These are phyloP conservation scores for Rhizopus arrhizus DNA, from an alignment of 371 early-diverging fungal species.

Conservation along the genomic window DNA sequence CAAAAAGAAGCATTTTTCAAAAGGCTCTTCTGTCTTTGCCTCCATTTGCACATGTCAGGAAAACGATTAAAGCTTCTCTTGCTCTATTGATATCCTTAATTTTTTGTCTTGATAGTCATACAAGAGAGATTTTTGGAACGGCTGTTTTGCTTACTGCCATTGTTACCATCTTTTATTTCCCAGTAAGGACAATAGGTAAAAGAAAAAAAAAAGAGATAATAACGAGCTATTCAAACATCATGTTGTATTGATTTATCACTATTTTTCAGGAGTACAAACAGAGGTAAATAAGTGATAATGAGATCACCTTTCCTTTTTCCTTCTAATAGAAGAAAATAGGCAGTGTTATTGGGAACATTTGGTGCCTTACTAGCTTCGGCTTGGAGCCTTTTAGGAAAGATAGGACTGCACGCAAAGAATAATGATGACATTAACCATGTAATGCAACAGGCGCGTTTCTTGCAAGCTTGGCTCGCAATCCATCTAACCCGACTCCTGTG, in stretches of 20 bases:
- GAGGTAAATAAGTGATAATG: conserved; percentile 10
- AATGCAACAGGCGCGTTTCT: conserved; percentile 29
- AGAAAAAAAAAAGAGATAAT: background rate
- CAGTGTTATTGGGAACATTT: conserved; percentile 32
- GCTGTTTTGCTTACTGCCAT: conserved; percentile 20
- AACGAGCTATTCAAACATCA: background rate
- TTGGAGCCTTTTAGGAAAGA: conserved; percentile 36
- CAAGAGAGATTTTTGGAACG: conserved; percentile 10
- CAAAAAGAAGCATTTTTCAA: background rate
- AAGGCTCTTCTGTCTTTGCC: conserved; percentile 21
- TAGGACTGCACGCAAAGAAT: background rate
- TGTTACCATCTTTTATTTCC: conserved; percentile 29
- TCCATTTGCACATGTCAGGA: conserved; percentile 31
- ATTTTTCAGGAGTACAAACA: conserved; percentile 19
- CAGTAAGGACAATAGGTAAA: conserved; percentile 30
- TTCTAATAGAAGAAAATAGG: conserved; percentile 17
- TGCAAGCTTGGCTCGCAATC: conserved; percentile 36
- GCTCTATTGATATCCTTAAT: conserved; percentile 35
- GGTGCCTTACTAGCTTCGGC: conserved; percentile 32
- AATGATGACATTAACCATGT: background rate
- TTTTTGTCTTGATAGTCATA: conserved; percentile 20
- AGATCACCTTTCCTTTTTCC: background rate
- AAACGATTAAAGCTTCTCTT: conserved; percentile 37
- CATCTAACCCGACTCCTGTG: conserved; percentile 28
- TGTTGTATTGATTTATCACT: background rate